Percentiles rank a stretch among this genome's conserved stretches.
Conservation (phyloP, 371 early-diverging fungal species). For the Basidiobolus meristosporus region DNA sequence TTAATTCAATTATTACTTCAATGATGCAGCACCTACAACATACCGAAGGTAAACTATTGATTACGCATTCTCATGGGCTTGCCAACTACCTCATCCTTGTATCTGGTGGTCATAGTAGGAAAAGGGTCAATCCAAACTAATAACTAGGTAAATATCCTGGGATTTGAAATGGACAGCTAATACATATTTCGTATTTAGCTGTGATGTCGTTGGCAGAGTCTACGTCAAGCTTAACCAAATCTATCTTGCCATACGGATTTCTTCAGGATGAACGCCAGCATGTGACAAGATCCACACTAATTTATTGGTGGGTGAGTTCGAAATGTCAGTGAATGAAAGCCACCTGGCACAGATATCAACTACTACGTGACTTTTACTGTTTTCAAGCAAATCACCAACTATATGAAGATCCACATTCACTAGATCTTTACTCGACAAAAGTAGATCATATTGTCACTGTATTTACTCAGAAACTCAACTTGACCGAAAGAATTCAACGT, state of each 20-base stretch:
- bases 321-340: too few species aligned
- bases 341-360: conserved; percentile 65
- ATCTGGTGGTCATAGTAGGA: conserved; percentile 58
- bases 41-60: conserved; percentile 23
- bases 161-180: too few species aligned
- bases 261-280: conserved; percentile 41
- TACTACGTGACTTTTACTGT: conserved; percentile 35
- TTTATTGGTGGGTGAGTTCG: too few species aligned
- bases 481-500: too few species aligned
- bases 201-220: conserved; percentile 36
- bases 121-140: conserved; percentile 29
- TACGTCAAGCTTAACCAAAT: conserved; percentile 48
- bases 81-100: conserved; percentile 31
- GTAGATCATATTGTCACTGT: too few species aligned
- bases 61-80: conserved; percentile 41
- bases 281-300: conserved; percentile 67
- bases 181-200: conserved; percentile 23
- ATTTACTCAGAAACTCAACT: too few species aligned
- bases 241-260: conserved; percentile 40
- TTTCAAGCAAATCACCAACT: conserved; percentile 22
- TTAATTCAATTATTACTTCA: neutral
- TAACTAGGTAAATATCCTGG: neutral
- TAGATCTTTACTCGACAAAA: too few species aligned
- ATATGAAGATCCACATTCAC: too few species aligned
- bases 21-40: conserved; percentile 16